A percentile compares a stretch with the other conserved stretches of the same genome.
Evolutionary conservation across 2,329 filamentous ascomycete species (phyloP).

Genomic region (Aotearoamyces nothofagi): DNA sequence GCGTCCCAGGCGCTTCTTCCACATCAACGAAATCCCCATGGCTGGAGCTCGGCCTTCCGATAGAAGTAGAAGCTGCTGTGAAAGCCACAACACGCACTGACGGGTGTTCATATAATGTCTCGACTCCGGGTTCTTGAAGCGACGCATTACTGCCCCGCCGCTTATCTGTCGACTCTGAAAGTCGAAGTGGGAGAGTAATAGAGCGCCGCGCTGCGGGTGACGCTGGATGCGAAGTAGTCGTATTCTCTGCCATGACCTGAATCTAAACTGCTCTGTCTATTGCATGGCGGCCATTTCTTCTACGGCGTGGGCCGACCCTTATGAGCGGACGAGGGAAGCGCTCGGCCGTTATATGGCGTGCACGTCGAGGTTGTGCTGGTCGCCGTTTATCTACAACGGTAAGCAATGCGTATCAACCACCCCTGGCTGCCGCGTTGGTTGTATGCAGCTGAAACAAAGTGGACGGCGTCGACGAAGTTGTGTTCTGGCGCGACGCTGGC

Average conservation of each 20-base stretch:
- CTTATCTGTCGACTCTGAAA: conserved; percentile 1
- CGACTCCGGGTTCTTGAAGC: conserved; percentile 15
- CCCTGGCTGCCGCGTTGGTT: too few relatives aligned
- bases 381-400: conserved; percentile 1
- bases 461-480: too few relatives aligned
- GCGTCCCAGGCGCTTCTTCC: conserved; percentile 40
- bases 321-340: too few relatives aligned
- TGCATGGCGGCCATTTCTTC: too few relatives aligned
- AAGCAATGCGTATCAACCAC: background rate
- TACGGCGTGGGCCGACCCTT: too few relatives aligned
- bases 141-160: background rate
- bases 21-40: conserved; percentile 19
- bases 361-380: too few relatives aligned
- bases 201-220: conserved; percentile 1
- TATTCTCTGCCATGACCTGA: background rate
- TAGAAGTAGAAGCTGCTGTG: conserved; percentile 16
- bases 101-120: conserved; percentile 17
- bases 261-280: too few relatives aligned
- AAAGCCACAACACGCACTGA: conserved; percentile 36
- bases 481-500: too few relatives aligned
- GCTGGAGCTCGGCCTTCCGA: conserved; percentile 9
- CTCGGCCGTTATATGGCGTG: too few relatives aligned
- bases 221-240: background rate
- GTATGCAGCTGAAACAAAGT: too few relatives aligned
- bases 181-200: conserved; percentile 3